Conservation (phyloP, 306 rosid genomes). For the Cicer judaicum region DNA sequence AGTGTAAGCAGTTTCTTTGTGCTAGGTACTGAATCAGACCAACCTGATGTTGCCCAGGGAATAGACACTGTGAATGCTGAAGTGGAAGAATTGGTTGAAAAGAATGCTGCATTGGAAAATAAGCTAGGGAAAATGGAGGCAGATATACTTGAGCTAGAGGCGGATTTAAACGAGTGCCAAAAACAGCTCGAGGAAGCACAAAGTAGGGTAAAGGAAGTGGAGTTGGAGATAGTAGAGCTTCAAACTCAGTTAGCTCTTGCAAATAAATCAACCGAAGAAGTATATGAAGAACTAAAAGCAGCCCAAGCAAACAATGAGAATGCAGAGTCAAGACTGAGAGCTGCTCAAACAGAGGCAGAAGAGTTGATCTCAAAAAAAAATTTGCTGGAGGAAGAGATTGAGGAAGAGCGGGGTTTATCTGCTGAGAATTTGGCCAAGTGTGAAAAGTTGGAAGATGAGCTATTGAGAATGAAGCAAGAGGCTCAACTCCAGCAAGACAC, state of each 20-base stretch:
- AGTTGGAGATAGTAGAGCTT: conserved; percentile 54
- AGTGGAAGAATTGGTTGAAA: conserved; percentile 55
- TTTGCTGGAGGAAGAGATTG: conserved; percentile 61
- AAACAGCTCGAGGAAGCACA: conserved; percentile 56
- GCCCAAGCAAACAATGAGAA: conserved; percentile 48
- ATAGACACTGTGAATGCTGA: conserved; percentile 43
- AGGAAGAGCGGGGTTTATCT: conserved; percentile 63
- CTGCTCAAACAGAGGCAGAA: conserved; percentile 53
- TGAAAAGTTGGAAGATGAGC: conserved; percentile 64
- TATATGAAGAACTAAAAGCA: conserved; percentile 57
- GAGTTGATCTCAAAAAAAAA: conserved; percentile 54
- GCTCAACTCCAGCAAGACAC: conserved; percentile 49
- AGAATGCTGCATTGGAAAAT: conserved; percentile 57
- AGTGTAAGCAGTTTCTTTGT: conserved; percentile 43
- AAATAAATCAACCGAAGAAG: conserved; percentile 54
- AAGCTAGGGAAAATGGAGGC: conserved; percentile 53
- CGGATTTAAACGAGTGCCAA: conserved; percentile 51
- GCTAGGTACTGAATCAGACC: conserved; percentile 37
- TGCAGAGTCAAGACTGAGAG: conserved; percentile 56
- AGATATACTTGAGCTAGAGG: conserved; percentile 58
- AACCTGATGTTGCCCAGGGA: conserved; percentile 44
- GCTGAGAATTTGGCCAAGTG: conserved; percentile 54
- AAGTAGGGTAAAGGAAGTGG: conserved; percentile 52
- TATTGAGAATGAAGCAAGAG: conserved; percentile 57
- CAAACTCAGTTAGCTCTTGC: conserved; percentile 55